Conservation (phyloP, 2,329 filamentous ascomycete genomes). For the Fusarium ambrosium region DNA sequence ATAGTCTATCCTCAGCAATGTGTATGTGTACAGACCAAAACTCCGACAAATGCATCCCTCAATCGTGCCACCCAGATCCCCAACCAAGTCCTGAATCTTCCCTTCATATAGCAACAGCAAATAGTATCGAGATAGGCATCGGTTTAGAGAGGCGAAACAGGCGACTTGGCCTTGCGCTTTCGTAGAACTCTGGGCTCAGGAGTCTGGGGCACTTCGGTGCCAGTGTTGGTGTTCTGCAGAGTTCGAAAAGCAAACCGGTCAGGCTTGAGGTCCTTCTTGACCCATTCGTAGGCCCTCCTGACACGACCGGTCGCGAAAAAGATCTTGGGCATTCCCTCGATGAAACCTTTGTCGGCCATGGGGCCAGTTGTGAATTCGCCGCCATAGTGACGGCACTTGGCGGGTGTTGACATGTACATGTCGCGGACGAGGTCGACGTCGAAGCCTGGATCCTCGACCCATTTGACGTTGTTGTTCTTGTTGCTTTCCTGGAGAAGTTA, state of each 20-base stretch:
- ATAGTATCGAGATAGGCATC: not conserved
- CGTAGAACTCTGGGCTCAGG: not conserved
- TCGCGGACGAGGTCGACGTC: conserved; percentile 14
- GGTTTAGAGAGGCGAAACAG: not conserved
- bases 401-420: conserved; percentile 25
- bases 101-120: not conserved
- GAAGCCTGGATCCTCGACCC: not conserved
- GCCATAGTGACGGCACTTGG: conserved; percentile 9
- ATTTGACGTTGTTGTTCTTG: not conserved
- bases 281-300: conserved; percentile 14
- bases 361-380: conserved; percentile 17
- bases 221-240: conserved; percentile 8
- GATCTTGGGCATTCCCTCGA: not conserved
- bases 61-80: not conserved
- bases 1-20: not conserved
- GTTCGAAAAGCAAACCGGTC: not conserved
- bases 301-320: conserved; percentile 22
- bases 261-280: conserved; percentile 10
- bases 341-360: conserved; percentile 13
- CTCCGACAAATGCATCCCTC: not conserved
- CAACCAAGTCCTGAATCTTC: not conserved
- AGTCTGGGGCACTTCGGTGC: not conserved
- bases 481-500: conserved; percentile 4
- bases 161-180: not conserved
- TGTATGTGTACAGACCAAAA: not conserved